phyloP scores from a whole-genome alignment of 148 eudicot species.

The Amaranthus cruentus region DNA sequence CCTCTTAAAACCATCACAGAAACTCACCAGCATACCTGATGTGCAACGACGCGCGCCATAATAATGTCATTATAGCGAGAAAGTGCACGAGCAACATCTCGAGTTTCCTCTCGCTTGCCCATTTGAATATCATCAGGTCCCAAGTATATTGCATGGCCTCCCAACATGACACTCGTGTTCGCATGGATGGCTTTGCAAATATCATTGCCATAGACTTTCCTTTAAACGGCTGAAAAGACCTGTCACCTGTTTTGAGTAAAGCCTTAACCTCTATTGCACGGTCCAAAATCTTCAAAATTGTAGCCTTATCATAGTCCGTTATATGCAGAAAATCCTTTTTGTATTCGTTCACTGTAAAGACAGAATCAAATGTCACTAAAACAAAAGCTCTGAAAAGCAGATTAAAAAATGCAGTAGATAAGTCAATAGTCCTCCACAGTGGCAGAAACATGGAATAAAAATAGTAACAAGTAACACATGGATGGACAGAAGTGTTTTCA shows the following conservation, averaged over 20 bases:
- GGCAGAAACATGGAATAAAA: background rate
- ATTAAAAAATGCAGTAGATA: background rate
- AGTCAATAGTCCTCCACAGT: background rate
- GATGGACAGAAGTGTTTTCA: background rate
- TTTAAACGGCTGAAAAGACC: constrained; percentile 77
- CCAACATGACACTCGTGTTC: constrained; percentile 96
- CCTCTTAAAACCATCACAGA: constrained; percentile 8
- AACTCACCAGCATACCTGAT: constrained; percentile 75
- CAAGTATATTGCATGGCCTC: constrained; percentile 93
- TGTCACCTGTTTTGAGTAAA: constrained; percentile 77
- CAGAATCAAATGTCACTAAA: constrained; percentile 5
- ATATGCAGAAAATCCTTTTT: constrained; percentile 87
- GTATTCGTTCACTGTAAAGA: constrained; percentile 51
- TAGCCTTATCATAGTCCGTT: constrained; percentile 76
- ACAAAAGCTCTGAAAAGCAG: background rate
- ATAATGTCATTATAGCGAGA: constrained; percentile 88
- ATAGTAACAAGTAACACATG: background rate
- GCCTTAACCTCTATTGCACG: constrained; percentile 90
- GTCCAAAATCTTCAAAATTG: constrained; percentile 75
- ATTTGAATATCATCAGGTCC: constrained; percentile 97
- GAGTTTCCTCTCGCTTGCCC: constrained; percentile 99
- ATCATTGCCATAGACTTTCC: constrained; percentile 99
- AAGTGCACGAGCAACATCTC: constrained; percentile 95
- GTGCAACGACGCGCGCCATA: constrained; percentile 99
- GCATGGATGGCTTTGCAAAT: constrained; percentile 98